These are phyloP conservation scores for Amoeboaphelidium protococcarum DNA, from an alignment of 371 early-diverging fungal genomes.

Conservation along the genomic window DNA sequence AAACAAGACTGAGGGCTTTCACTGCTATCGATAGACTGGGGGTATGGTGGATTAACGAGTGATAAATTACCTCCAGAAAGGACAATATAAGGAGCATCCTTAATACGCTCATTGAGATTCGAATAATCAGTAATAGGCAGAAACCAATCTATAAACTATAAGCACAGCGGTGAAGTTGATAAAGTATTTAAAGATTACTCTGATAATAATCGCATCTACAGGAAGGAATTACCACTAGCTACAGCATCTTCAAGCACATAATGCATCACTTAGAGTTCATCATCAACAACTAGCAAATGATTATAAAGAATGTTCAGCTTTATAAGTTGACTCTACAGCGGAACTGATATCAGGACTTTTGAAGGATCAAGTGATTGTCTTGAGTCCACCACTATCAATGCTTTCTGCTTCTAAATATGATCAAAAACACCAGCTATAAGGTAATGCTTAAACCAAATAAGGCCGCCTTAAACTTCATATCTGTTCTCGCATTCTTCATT, in stretches of 20 bases:
- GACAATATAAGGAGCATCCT: conserved; percentile 10
- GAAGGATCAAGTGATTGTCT: no score
- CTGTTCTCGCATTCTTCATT: neutral
- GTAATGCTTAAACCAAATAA: neutral
- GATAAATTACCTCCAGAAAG: conserved; percentile 7
- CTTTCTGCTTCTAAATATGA: no score
- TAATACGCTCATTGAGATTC: conserved; percentile 9
- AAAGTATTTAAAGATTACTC: neutral
- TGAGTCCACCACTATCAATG: no score
- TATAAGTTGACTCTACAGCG: no score
- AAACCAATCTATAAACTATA: neutral
- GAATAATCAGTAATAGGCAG: neutral
- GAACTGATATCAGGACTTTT: no score
- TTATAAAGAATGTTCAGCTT: no score
- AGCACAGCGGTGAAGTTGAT: conserved; percentile 1
- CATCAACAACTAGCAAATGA: no score
- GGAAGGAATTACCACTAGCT: no score
- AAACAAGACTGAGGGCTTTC: conserved; percentile 22
- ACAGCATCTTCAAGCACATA: no score
- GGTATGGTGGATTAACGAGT: neutral
- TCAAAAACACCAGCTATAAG: neutral
- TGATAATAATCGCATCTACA: no score
- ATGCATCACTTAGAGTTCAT: no score
- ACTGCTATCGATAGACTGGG: conserved; percentile 1
- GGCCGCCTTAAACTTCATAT: neutral